Evolutionary conservation across 306 rosid species (phyloP).

Genomic region (Rubus idaeus): DNA sequence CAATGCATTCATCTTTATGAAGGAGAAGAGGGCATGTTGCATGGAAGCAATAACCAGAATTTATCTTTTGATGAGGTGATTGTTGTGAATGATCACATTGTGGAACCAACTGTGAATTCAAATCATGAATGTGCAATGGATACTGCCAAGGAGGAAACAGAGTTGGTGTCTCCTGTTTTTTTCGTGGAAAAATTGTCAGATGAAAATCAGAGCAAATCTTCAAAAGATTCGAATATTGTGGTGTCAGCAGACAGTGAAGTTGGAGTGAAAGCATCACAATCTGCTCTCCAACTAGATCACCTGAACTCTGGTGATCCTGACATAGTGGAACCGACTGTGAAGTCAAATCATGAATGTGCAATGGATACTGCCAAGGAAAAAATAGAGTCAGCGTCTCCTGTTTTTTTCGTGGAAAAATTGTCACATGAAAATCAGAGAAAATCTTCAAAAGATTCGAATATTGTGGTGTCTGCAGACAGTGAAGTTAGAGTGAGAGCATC

Average conservation of each 20-base stretch:
- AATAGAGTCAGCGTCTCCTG: too few species aligned
- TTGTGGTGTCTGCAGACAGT: background rate
- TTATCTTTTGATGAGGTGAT: conserved; percentile 2
- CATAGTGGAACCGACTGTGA: too few species aligned
- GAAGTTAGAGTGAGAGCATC: background rate
- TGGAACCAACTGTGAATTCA: background rate
- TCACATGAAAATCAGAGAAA: background rate
- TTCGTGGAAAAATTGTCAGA: too few species aligned
- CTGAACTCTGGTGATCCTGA: background rate
- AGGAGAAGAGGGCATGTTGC: background rate
- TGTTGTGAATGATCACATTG: conserved; percentile 14
- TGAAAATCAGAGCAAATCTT: background rate
- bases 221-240: background rate
- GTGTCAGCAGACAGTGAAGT: background rate
- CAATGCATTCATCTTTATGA: background rate
- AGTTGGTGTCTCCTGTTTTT: too few species aligned
- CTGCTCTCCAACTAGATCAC: background rate
- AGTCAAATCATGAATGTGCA: too few species aligned
- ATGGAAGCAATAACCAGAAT: background rate
- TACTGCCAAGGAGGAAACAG: background rate
- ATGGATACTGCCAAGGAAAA: too few species aligned
- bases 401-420: too few species aligned
- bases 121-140: background rate
- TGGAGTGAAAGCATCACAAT: background rate
- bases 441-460: background rate